Evolutionary conservation across 75 land plant species (phyloP).

Genomic region (Adiantum capillusveneris): DNA sequence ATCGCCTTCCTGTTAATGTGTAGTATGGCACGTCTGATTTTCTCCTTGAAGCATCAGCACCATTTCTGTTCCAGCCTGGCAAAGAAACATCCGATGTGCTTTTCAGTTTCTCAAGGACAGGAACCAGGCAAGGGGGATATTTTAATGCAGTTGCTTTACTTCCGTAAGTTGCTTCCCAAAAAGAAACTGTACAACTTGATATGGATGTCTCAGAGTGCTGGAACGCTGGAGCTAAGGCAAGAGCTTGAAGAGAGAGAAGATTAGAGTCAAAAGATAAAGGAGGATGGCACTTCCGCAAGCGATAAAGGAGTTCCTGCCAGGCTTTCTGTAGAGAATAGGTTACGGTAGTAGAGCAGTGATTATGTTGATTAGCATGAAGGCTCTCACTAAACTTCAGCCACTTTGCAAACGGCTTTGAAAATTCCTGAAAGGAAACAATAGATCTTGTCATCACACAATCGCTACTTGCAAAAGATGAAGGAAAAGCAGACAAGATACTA

Average conservation of each 20-base stretch:
- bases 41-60: too few relatives aligned
- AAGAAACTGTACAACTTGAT: conserved; percentile 31
- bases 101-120: too few relatives aligned
- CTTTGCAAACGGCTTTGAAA: conserved; percentile 23
- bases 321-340: conserved; percentile 8
- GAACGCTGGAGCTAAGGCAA: conserved; percentile 36
- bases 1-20: too few relatives aligned
- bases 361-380: too few relatives aligned
- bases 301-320: conserved; percentile 29
- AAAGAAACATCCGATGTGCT: too few relatives aligned
- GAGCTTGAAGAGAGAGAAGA: conserved; percentile 28
- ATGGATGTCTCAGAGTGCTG: conserved; percentile 34
- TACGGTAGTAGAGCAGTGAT: too few relatives aligned
- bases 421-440: conserved; percentile 23
- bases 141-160: not conserved
- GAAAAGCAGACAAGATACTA: too few relatives aligned
- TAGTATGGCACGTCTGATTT: too few relatives aligned
- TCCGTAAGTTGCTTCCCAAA: conserved; percentile 51
- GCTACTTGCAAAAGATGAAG: too few relatives aligned
- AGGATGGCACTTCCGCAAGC: conserved; percentile 29
- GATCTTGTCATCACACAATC: not conserved
- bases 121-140: too few relatives aligned
- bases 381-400: conserved; percentile 20
- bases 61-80: too few relatives aligned
- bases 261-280: conserved; percentile 37